Conservation (phyloP, 2,329 filamentous ascomycete species). For the Amylocarpus encephaloides region DNA sequence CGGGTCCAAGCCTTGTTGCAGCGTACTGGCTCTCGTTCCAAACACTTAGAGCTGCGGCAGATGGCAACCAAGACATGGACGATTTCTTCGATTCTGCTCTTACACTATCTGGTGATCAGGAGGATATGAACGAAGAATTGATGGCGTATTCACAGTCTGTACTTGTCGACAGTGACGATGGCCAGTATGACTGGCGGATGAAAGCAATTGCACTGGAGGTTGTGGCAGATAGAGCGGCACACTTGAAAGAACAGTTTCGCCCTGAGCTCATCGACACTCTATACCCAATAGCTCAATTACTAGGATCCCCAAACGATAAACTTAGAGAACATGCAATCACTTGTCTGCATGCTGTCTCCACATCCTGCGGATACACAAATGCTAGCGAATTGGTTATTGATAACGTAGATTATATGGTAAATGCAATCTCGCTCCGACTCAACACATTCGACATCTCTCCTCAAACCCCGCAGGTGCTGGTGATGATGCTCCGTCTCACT, state of each 20-base stretch:
- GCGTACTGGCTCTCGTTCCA: constrained; percentile 77
- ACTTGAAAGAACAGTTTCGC: constrained; percentile 62
- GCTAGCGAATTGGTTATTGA: constrained; percentile 76
- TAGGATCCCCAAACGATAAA: constrained; percentile 63
- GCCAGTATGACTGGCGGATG: constrained; percentile 59
- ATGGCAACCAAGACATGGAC: constrained; percentile 49
- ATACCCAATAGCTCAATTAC: constrained; percentile 83
- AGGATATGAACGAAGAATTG: constrained; percentile 53
- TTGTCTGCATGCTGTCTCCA: constrained; percentile 73
- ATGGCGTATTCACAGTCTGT: constrained; percentile 55
- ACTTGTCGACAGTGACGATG: constrained; percentile 47
- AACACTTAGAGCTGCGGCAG: constrained; percentile 54
- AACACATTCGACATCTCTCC: constrained; percentile 91
- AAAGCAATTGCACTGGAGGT: constrained; percentile 77
- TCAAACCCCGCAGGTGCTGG: constrained; percentile 79
- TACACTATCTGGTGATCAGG: constrained; percentile 34
- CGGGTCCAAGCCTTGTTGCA: constrained; percentile 55
- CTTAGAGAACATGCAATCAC: constrained; percentile 78
- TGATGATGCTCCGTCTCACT: constrained; percentile 89
- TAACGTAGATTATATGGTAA: constrained; percentile 95
- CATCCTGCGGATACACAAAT: constrained; percentile 64
- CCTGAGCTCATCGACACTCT: constrained; percentile 84
- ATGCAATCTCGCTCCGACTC: constrained; percentile 80
- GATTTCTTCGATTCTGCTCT: constrained; percentile 57
- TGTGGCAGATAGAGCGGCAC: constrained; percentile 67